These are phyloP conservation scores for Colletotrichum spaethianum DNA, from an alignment of 2,329 filamentous ascomycete species.

Conservation along the genomic window DNA sequence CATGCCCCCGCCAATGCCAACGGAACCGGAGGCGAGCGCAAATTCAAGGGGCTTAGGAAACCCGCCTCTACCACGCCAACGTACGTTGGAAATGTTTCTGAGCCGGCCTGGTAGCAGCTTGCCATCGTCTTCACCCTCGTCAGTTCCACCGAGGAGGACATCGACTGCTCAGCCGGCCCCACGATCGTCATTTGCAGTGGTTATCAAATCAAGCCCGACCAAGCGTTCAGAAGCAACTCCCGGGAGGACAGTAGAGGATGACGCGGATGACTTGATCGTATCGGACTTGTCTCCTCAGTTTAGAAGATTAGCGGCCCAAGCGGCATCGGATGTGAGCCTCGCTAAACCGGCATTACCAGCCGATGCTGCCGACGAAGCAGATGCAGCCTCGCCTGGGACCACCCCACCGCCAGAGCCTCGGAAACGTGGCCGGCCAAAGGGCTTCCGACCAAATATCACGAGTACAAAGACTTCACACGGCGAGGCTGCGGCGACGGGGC, in stretches of 20 bases:
- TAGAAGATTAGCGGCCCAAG: constrained; percentile 33
- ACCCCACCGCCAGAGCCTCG: constrained; percentile 34
- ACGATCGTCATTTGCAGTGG: constrained; percentile 32
- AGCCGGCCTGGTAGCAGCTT: background rate
- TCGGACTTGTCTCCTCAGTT: constrained; percentile 45
- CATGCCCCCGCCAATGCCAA: constrained; percentile 20
- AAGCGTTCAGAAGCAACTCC: constrained; percentile 1
- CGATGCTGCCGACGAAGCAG: constrained; percentile 1
- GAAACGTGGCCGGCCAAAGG: constrained; percentile 64
- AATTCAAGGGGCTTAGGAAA: background rate
- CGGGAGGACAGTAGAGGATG: constrained; percentile 31
- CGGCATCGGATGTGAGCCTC: constrained; percentile 33
- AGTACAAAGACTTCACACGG: constrained; percentile 38
- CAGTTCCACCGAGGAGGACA: background rate
- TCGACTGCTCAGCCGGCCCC: constrained; percentile 28
- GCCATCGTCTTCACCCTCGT: background rate
- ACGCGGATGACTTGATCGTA: constrained; percentile 37
- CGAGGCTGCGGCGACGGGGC: constrained; percentile 19
- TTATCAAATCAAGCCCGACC: constrained; percentile 29
- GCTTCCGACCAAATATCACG: constrained; percentile 57
- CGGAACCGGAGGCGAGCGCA: background rate
- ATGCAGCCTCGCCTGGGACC: constrained; percentile 1
- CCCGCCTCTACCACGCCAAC: constrained; percentile 16
- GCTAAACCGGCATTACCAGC: constrained; percentile 34
- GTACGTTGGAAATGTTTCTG: constrained; percentile 30